A percentile compares a stretch with the other conserved stretches of the same genome.
Evolutionary conservation across 768 basidiomycete species (phyloP).

Genomic region (Tubosaeta sp.): DNA sequence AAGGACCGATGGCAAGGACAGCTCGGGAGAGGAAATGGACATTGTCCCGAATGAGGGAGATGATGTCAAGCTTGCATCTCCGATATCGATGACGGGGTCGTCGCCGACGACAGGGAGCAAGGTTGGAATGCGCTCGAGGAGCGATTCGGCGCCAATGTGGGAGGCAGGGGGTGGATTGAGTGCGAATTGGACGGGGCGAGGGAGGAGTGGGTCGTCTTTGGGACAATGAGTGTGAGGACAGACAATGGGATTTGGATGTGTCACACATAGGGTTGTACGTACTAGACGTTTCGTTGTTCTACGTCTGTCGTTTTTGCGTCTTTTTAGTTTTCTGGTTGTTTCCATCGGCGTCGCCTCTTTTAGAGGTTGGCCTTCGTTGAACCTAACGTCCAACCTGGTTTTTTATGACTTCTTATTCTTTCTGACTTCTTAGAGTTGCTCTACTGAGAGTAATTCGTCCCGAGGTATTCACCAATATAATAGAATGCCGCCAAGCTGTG

Average conservation of each 20-base stretch:
- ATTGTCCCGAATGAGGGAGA: constrained; percentile 12
- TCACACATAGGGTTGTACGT: not conserved
- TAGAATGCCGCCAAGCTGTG: too few species aligned
- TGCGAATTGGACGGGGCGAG: constrained; percentile 27
- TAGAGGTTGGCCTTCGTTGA: too few species aligned
- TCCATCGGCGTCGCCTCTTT: not conserved
- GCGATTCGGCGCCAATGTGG: constrained; percentile 25
- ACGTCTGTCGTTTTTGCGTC: constrained; percentile 18
- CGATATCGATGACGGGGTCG: constrained; percentile 17
- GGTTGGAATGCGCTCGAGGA: constrained; percentile 19
- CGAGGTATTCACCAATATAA: too few species aligned
- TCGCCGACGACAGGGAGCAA: constrained; percentile 13
- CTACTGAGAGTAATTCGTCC: too few species aligned
- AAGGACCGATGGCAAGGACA: constrained; percentile 13
- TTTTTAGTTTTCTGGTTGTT: not conserved
- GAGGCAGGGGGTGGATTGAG: constrained; percentile 21
- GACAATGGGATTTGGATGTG: not conserved
- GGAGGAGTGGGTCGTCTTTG: constrained; percentile 24
- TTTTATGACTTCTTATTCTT: too few species aligned
- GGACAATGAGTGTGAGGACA: constrained; percentile 20
- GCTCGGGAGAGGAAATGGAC: constrained; percentile 25
- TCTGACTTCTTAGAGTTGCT: too few species aligned
- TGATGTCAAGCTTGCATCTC: constrained; percentile 18
- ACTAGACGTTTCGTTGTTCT: constrained; percentile 18
- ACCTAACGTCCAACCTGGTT: too few species aligned